Evolutionary conservation across 2,329 filamentous ascomycete species (phyloP).

Genomic region (Lojkania enalia): DNA sequence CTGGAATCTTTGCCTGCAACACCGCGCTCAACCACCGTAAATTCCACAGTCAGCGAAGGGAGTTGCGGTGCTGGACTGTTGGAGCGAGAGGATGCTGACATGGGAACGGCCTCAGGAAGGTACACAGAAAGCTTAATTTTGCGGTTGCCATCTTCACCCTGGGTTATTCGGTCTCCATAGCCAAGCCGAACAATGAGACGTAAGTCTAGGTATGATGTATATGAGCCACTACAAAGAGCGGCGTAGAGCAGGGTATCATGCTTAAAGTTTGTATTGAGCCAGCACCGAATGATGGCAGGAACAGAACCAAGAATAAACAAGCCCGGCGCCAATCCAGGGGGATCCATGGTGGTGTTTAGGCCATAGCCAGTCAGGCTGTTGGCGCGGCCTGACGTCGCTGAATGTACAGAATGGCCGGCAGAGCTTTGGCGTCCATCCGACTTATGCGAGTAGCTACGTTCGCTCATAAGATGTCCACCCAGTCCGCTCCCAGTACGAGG

Average conservation of each 20-base stretch:
- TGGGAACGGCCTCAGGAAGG: conserved; percentile 85
- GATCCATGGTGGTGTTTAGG: conserved; percentile 75
- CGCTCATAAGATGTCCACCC: conserved; percentile 78
- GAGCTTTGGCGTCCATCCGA: conserved; percentile 95
- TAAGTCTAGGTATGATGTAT: conserved; percentile 79
- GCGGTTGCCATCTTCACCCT: conserved; percentile 66
- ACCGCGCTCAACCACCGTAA: conserved; percentile 69
- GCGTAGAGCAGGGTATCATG: conserved; percentile 89
- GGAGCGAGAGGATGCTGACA: conserved; percentile 73
- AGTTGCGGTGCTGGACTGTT: conserved; percentile 75
- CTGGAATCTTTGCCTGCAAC: conserved; percentile 56
- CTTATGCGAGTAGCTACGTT: conserved; percentile 90
- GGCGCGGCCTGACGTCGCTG: conserved; percentile 74
- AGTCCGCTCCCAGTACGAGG: conserved; percentile 80
- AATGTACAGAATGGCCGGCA: conserved; percentile 80
- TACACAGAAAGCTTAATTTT: conserved; percentile 81
- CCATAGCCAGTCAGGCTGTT: conserved; percentile 73
- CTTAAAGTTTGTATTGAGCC: conserved; percentile 88
- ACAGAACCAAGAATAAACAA: conserved; percentile 85
- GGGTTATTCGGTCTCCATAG: conserved; percentile 66
- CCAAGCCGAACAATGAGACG: conserved; percentile 75
- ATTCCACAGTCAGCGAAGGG: conserved; percentile 77
- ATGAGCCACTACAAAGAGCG: conserved; percentile 88
- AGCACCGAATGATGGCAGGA: conserved; percentile 92
- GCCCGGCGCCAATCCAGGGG: conserved; percentile 77